A percentile compares a stretch with the other conserved stretches of the same genome.
Evolutionary conservation across 2,329 filamentous ascomycete species (phyloP).

Genomic region (Stachybotrys chartarum): DNA sequence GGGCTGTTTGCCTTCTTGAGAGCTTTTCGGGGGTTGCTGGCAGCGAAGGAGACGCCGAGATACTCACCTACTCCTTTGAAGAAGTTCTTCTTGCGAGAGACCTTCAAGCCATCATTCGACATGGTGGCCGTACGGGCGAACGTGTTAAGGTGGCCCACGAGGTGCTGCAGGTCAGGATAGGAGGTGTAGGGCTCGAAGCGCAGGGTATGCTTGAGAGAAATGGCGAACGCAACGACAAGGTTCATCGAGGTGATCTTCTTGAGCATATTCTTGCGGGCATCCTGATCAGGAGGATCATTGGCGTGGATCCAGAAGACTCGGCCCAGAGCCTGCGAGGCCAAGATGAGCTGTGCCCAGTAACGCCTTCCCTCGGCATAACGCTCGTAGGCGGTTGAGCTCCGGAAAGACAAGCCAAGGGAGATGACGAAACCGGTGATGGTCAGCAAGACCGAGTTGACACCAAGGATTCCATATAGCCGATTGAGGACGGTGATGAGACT

Average conservation of each 20-base stretch:
- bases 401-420: constrained; percentile 70
- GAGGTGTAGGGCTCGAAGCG: constrained; percentile 76
- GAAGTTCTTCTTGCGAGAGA: constrained; percentile 34
- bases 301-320: constrained; percentile 80
- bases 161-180: constrained; percentile 64
- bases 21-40: constrained; percentile 69
- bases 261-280: constrained; percentile 59
- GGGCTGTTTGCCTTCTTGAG: constrained; percentile 68
- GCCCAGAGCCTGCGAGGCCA: constrained; percentile 60
- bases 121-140: constrained; percentile 54
- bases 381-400: constrained; percentile 71
- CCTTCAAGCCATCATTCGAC: constrained; percentile 24
- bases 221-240: constrained; percentile 69
- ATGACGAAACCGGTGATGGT: constrained; percentile 79
- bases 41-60: constrained; percentile 68
- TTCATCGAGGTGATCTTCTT: constrained; percentile 70
- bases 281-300: constrained; percentile 42
- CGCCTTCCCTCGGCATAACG: constrained; percentile 59
- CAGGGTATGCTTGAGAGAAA: constrained; percentile 72
- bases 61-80: constrained; percentile 65
- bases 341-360: constrained; percentile 53
- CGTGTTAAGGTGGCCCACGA: constrained; percentile 67
- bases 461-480: constrained; percentile 29
- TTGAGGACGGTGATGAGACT: constrained; percentile 55
- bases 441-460: constrained; percentile 43